Percentiles rank a stretch among this genome's conserved stretches.
Conservation (phyloP, 2,329 filamentous ascomycete genomes). For the Calonectria honghensis region DNA sequence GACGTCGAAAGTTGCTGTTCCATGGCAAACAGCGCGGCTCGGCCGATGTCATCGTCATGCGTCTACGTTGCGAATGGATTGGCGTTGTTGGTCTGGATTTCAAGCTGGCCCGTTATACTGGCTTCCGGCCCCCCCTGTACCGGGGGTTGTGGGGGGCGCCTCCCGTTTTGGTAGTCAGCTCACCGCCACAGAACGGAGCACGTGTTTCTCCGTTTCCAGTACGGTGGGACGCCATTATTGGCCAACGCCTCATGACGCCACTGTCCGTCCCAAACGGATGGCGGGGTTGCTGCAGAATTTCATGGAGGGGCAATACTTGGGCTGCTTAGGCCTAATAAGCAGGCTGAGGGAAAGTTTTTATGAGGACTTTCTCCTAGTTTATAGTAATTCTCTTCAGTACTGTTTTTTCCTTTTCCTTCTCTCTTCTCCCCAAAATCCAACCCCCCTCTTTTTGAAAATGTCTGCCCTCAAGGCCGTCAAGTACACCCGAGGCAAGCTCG, state of each 20-base stretch:
- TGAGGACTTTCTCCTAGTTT: constrained; percentile 29
- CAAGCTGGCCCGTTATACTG: constrained; percentile 51
- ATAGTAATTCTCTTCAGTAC: constrained; percentile 1
- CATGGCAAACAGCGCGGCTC: constrained; percentile 66
- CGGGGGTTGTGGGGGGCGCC: constrained; percentile 26
- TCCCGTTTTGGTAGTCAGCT: constrained; percentile 51
- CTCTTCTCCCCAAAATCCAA: background rate
- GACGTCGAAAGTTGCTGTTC: constrained; percentile 82
- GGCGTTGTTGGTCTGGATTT: constrained; percentile 40
- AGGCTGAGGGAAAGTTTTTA: constrained; percentile 17
- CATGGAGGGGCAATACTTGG: constrained; percentile 55
- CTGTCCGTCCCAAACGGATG: constrained; percentile 44
- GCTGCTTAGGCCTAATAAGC: background rate
- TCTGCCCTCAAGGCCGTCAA: constrained; percentile 84
- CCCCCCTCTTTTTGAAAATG: constrained; percentile 60
- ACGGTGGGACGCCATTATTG: constrained; percentile 52
- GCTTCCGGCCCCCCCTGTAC: constrained; percentile 41
- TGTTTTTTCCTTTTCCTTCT: constrained; percentile 18
- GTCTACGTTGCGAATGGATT: constrained; percentile 46
- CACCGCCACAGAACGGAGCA: constrained; percentile 53
- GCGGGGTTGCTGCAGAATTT: constrained; percentile 59
- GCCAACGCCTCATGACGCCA: constrained; percentile 45
- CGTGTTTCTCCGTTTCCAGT: constrained; percentile 54
- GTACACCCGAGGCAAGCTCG: constrained; percentile 81
- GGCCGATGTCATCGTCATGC: constrained; percentile 56